These are phyloP conservation scores for Oryza rufipogon DNA, from an alignment of 176 grass and related monocot species.

Conservation along the genomic window DNA sequence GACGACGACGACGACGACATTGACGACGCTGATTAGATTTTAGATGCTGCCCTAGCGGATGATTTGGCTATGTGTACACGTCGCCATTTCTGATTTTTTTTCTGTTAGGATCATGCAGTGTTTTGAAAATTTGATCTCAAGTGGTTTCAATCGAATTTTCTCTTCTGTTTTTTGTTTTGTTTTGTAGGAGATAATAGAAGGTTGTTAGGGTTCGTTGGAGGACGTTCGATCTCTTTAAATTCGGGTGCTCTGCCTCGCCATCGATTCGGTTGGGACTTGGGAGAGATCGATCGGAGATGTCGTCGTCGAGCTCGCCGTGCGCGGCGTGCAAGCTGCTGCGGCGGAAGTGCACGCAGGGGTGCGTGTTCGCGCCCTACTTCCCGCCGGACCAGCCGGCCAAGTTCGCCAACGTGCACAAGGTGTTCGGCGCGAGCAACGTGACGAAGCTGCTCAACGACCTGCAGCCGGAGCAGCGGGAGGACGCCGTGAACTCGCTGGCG, in stretches of 20 bases:
- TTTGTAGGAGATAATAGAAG: background rate
- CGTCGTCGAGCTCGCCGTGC: conserved; percentile 81
- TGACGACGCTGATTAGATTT: background rate
- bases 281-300: conserved; percentile 1
- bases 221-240: background rate
- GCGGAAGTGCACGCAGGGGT: conserved; percentile 86
- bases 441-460: conserved; percentile 85
- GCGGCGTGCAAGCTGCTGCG: conserved; percentile 92
- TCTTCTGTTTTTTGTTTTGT: background rate
- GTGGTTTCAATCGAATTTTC: background rate
- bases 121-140: background rate
- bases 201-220: background rate
- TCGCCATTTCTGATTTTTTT: background rate
- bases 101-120: background rate
- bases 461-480: conserved; percentile 57
- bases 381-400: conserved; percentile 81
- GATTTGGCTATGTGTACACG: background rate
- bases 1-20: background rate
- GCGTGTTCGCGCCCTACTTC: conserved; percentile 92
- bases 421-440: conserved; percentile 97
- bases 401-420: conserved; percentile 87
- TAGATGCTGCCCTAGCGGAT: background rate
- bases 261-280: too few relatives aligned
- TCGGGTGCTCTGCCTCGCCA: background rate
- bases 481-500: conserved; percentile 82